A percentile compares a stretch with the other conserved stretches of the same genome.
Evolutionary conservation across 805 yeast species (phyloP).

Genomic region (Candida ascalaphidarum): DNA sequence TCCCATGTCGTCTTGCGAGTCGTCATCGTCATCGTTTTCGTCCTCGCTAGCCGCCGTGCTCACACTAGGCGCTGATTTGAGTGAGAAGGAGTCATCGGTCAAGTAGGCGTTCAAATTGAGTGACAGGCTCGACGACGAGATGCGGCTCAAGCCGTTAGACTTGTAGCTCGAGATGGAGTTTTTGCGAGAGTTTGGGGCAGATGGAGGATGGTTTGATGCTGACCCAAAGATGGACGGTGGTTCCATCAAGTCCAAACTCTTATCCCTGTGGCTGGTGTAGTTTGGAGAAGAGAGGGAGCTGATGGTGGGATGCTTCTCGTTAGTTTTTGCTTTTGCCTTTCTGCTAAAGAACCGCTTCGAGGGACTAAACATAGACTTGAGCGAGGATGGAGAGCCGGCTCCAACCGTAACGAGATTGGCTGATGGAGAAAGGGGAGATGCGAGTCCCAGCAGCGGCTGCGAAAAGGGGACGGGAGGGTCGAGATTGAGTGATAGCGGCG

Average conservation of each 20-base stretch:
- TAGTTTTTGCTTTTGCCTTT: constrained; percentile 11
- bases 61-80: too few relatives aligned
- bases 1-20: too few relatives aligned
- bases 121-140: constrained; percentile 32
- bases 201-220: too few relatives aligned
- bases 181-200: constrained; percentile 19
- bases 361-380: constrained; percentile 22
- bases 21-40: too few relatives aligned
- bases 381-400: constrained; percentile 36
- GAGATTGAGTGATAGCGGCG: too few relatives aligned
- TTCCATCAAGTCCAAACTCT: too few relatives aligned
- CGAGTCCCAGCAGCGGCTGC: constrained; percentile 27
- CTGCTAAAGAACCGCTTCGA: constrained; percentile 21
- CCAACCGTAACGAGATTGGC: constrained; percentile 15
- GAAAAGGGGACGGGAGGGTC: constrained; percentile 17
- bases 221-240: too few relatives aligned
- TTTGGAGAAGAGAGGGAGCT: too few relatives aligned
- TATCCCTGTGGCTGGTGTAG: too few relatives aligned
- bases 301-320: constrained; percentile 11
- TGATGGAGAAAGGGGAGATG: too few relatives aligned
- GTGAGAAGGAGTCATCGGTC: constrained; percentile 20
- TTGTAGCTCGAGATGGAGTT: constrained; percentile 16
- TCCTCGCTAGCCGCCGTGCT: too few relatives aligned
- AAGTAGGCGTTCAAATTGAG: constrained; percentile 34
- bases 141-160: constrained; percentile 18